Evolutionary conservation across 306 rosid species (phyloP), one percentile per base, ranked within the genome.

Genomic region (Gillenia trifoliata): DNA sequence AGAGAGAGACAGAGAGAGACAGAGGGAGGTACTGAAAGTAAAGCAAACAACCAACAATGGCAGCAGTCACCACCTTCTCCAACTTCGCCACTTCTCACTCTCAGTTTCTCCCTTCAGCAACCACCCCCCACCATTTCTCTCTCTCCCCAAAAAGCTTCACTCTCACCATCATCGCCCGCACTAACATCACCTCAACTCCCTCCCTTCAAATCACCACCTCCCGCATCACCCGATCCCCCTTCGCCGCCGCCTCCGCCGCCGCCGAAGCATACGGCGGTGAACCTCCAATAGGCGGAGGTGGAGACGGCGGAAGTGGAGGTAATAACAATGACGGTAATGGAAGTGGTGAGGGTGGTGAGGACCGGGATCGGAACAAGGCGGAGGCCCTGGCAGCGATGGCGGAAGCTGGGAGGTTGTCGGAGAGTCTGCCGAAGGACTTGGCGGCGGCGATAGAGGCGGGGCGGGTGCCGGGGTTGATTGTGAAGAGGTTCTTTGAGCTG

Each of bases 361-460:
- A 82, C 47, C 72, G 92, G 78, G 90, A 82, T 50, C 75, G 73
- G 40, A 93, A 91, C 75, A 85, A 78, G 73, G 75, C 75, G 71
- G 98, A 93, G 89, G 91, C 91, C 31, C 8, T 86, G 77, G 62
- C 78, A 82, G 92, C 86, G 31, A 47, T 89, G 71, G 88, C 78
- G 0, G 91, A 89, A 87, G 90, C 75, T 0, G 86, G 97, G 40
- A 80, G 89, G 82, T 77, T 89, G 40, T 26, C 69, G 77, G 98
- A 91, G 85, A 89, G 88, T 71, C 36, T 93, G 36, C 92, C 97
- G 33, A 84, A 72, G 50, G 98, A 93, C 73, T 77, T 93, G 49
- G 92, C 84, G n/a, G 89, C 82, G 40, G 98, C 97, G 2, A 72
- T 88, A 11, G 72, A 38, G 77, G 92, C 79, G 1, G 97, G 98